A percentile compares a stretch with the other conserved stretches of the same genome.
phyloP scores from a whole-genome alignment of 2,329 filamentous ascomycete genomes.

The Arthrobotrys sinensis region DNA sequence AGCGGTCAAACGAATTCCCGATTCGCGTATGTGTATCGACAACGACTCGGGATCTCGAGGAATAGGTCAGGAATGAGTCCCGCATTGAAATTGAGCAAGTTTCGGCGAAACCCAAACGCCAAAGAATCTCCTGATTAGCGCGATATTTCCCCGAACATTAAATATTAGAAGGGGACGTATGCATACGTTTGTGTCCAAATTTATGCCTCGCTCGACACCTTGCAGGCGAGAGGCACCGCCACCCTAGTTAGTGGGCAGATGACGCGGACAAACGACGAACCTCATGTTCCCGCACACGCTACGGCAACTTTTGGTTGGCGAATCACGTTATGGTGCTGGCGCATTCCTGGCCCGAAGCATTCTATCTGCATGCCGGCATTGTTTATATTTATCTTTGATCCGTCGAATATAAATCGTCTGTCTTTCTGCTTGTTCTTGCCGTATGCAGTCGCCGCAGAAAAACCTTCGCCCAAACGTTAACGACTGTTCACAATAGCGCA shows the following conservation, averaged over 20 bases:
- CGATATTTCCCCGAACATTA: conserved; percentile 5
- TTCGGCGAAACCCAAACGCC: not conserved
- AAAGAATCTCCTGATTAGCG: conserved; percentile 17
- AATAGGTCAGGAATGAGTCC: not conserved
- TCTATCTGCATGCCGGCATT: not conserved
- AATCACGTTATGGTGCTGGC: conserved; percentile 23
- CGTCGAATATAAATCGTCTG: conserved; percentile 1
- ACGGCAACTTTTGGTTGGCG: conserved; percentile 21
- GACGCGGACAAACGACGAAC: conserved; percentile 45
- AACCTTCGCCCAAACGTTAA: not conserved
- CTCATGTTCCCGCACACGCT: conserved; percentile 16
- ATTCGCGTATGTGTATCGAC: too few species aligned
- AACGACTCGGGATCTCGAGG: not conserved
- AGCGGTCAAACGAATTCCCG: too few species aligned
- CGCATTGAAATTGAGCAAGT: not conserved
- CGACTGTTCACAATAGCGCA: not conserved
- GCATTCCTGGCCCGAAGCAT: conserved; percentile 2
- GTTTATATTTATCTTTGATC: conserved; percentile 38
- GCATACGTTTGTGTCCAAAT: conserved; percentile 18
- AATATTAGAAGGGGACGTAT: not conserved
- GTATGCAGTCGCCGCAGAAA: not conserved
- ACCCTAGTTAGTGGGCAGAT: conserved; percentile 41
- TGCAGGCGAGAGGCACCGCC: conserved; percentile 43
- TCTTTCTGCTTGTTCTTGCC: not conserved
- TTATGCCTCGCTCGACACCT: conserved; percentile 49